Base-by-base conservation (phyloP, 805 yeast genomes). In the Ogataea populi-albae region DNA sequence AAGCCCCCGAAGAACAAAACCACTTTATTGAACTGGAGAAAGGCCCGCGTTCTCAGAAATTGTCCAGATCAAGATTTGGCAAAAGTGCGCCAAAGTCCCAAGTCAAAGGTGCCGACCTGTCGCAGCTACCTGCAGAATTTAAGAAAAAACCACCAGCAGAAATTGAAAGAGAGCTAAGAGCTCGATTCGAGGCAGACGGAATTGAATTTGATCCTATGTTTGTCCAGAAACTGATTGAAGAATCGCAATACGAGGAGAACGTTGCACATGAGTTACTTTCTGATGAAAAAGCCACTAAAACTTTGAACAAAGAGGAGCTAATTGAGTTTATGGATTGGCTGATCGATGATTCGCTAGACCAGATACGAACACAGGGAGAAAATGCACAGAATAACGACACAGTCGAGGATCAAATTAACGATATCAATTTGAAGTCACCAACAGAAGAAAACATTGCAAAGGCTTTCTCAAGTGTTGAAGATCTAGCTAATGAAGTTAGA, bases 141-240 rank as follows among this genome's bases (percentile, higher is more conserved):
- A 22, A 22, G 5, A 32, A 34, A 24, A 55, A 57, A 38, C 40
- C 50, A 3, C 52, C 62, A 0, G 50, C 52, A 7, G 45, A 50
- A 24, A 56, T 59, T 6, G 54, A 47, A 23, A 29, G 45, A 18
- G 61, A 56, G 26, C 28, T 59, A 12, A 49, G 41, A 20, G 32
- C 32, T 10, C 44, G 43, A 23, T 57, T 59, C 28, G 37, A 41
- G 23, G 22, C 32, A 9, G 59, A 52, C 35, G 54, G 56, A 2
- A 27, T 57, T 12, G 64, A 59, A 4, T 49, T 47, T 18, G 64
- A 59, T 35, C 50, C 55, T 9, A 38, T 41, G 18, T 59, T 59
- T 43, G 56, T 50, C 3, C 52, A 58, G 23, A 27, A 41, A 15
- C 36, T 59, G 43, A 51, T 58, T 6, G 44, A 45, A 17, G 48